Base-by-base conservation (phyloP, 2,329 filamentous ascomycete species). In the Corinectria fuckeliana region DNA sequence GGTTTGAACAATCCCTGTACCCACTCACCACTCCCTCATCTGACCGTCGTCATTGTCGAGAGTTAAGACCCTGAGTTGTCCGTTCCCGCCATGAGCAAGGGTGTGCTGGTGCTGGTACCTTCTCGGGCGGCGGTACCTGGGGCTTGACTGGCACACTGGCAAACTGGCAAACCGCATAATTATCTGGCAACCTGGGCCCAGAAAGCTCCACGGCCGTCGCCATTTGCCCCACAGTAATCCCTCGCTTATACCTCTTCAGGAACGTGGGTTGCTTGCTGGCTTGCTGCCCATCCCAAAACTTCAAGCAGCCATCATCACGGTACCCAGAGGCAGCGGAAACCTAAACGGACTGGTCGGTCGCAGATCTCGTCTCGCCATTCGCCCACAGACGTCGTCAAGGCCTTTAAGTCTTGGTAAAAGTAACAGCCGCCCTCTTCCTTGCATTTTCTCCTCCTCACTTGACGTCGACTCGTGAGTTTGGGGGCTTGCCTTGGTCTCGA, bases 211-310 rank as follows among this genome's bases (percentile, higher is more conserved):
- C 21, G 41, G 9, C 28, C 50, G 56, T 32, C 41, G 55, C 58
- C 60, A 60, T 58, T 57, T 58, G 60, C 58, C 54, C 68, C 68
- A 69, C 64, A 54, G 26, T 25, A 50, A 63, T 62, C 68, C 61
- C 65, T 66, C 67, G 68, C 68, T 69, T 68, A 55, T 51, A 16
- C 61, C 60, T 50, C 53, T 68, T 65, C 59, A 68, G 68, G 64
- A 68, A 69, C 64, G 57, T 63, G 59, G 66, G 61, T 61, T 61
- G 38, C 5, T 36, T 36, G n/a, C 10, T 63, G 59, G 64, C 61
- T 61, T 61, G 41, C 57, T 64, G 63, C 60, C 45, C 51, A 38
- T n/a, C 58, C 42, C 21, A 38, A n/a, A 38, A 58, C 28, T 52
- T 47, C 32, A 51, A 44, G 42, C 41, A 52, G 51, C 49, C 48